Conservation (phyloP, 2,329 filamentous ascomycete species). For the Penicillium sp. region DNA sequence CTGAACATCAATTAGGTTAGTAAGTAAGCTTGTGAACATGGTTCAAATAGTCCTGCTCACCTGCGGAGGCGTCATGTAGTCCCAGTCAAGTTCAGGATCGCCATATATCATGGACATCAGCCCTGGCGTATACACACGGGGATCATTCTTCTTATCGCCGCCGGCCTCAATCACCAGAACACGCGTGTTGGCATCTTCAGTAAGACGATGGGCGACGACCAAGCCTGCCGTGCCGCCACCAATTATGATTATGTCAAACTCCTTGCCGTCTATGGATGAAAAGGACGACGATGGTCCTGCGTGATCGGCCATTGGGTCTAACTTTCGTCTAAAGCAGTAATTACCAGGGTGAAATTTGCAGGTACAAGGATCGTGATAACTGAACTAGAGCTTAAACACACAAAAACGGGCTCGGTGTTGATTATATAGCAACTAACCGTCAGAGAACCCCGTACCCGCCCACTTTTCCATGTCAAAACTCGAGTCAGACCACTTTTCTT, state of each 20-base stretch:
- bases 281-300: neutral
- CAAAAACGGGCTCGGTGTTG: too few relatives aligned
- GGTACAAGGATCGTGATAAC: neutral
- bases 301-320: neutral
- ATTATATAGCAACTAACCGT: too few relatives aligned
- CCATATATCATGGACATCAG: conserved; percentile 5
- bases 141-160: conserved; percentile 15
- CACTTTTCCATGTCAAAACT: too few relatives aligned
- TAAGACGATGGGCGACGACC: conserved; percentile 37
- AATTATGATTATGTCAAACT: conserved; percentile 38
- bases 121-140: conserved; percentile 15
- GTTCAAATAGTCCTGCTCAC: neutral
- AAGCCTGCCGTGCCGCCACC: conserved; percentile 54
- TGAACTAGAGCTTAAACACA: too few relatives aligned
- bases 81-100: conserved; percentile 17
- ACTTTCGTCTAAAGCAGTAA: neutral
- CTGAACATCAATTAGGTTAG: conserved; percentile 2
- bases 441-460: too few relatives aligned
- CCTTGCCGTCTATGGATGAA: neutral
- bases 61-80: conserved; percentile 15
- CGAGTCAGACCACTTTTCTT: too few relatives aligned
- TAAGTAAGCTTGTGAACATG: neutral
- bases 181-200: conserved; percentile 34
- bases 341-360: neutral
- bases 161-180: conserved; percentile 16